A percentile compares a stretch with the other conserved stretches of the same genome.
These are phyloP conservation scores for Combretum micranthum DNA, from an alignment of 345 rosid species.

Conservation along the genomic window DNA sequence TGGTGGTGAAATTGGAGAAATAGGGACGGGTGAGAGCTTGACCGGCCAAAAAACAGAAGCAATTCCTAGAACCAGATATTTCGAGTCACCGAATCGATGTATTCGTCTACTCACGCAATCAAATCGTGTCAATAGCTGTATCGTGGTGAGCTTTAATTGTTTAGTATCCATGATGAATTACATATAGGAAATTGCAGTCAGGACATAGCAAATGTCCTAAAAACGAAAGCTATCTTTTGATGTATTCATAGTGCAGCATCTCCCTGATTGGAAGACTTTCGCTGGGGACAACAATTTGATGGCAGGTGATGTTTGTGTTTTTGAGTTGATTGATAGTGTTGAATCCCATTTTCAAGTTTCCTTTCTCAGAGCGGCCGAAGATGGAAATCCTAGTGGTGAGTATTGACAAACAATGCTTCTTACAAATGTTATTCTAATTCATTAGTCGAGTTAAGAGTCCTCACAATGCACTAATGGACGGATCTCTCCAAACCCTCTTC, in stretches of 20 bases:
- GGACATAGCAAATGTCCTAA: neutral
- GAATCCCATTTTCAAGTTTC: neutral
- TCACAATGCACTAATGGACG: too few species aligned
- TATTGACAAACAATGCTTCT: too few species aligned
- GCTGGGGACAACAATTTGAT: neutral
- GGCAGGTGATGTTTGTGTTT: constrained; percentile 12
- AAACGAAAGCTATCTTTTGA: neutral
- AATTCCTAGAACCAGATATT: neutral
- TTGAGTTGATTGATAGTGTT: constrained; percentile 1
- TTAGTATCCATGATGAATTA: too few species aligned
- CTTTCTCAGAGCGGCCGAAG: neutral
- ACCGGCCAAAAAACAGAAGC: neutral
- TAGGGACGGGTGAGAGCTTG: neutral
- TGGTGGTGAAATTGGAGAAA: too few species aligned
- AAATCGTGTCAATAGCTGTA: too few species aligned
- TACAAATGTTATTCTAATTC: too few species aligned
- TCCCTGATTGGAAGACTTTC: constrained; percentile 7
- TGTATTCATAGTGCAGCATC: neutral
- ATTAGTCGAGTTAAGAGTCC: too few species aligned
- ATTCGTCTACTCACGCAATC: neutral
- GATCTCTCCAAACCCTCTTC: too few species aligned
- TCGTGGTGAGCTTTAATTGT: neutral
- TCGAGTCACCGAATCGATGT: neutral
- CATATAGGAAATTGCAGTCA: too few species aligned
- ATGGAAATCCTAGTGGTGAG: neutral